Evolutionary conservation across 768 basidiomycete genomes (phyloP).

Genomic region (Postia placenta): DNA sequence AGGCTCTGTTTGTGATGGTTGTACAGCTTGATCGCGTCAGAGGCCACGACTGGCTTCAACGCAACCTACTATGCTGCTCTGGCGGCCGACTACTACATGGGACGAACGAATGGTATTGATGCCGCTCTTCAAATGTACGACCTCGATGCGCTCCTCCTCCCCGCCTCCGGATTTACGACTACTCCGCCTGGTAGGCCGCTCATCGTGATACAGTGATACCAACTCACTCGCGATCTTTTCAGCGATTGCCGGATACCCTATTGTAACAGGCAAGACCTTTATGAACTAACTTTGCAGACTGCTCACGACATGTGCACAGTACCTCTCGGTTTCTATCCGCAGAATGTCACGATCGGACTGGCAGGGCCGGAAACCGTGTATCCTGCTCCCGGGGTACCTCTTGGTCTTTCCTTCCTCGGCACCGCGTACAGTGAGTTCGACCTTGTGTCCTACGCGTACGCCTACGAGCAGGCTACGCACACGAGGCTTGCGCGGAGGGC

Average conservation of each 20-base stretch:
- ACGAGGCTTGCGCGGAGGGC: slow-evolving; percentile 44
- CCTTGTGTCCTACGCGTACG: slow-evolving; percentile 36
- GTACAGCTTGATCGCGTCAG: slow-evolving; percentile 19
- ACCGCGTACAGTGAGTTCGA: slow-evolving; percentile 39
- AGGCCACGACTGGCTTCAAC: slow-evolving; percentile 17
- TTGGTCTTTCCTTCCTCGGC: slow-evolving; percentile 38
- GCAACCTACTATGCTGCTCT: slow-evolving; percentile 24
- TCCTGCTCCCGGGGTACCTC: slow-evolving; percentile 47
- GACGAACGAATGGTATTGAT: slow-evolving; percentile 26
- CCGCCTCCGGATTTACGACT: slow-evolving; percentile 24
- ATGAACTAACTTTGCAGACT: not conserved
- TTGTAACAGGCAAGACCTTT: slow-evolving; percentile 45
- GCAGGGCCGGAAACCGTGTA: slow-evolving; percentile 28
- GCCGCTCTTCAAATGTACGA: slow-evolving; percentile 23
- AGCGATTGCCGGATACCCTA: slow-evolving; percentile 61
- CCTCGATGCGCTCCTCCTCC: slow-evolving; percentile 26
- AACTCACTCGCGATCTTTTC: slow-evolving; percentile 17
- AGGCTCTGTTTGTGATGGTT: not conserved
- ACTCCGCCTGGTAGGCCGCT: slow-evolving; percentile 3
- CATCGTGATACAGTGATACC: not conserved
- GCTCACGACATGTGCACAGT: slow-evolving; percentile 29
- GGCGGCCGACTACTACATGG: slow-evolving; percentile 22
- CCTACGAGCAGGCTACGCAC: slow-evolving; percentile 52
- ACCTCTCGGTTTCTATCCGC: slow-evolving; percentile 54
- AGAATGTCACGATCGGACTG: slow-evolving; percentile 34